A percentile compares a stretch with the other conserved stretches of the same genome.
Evolutionary conservation across 192 early-diverging fungal genomes (phyloP).

Genomic region (Backusella liffmaniae): DNA sequence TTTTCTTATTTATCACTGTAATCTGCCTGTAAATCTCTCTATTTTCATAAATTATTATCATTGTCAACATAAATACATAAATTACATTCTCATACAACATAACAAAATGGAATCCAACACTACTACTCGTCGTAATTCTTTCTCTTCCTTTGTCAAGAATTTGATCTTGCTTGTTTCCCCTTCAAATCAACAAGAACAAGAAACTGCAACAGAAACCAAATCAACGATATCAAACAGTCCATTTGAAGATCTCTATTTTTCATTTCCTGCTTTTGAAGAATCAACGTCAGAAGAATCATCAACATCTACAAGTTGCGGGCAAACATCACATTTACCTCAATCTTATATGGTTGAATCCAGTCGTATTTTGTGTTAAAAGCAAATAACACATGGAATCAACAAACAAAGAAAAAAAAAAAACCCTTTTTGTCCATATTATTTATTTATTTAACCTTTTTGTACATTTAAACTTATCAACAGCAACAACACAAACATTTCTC

Average conservation of each 20-base stretch:
- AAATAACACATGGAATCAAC: conserved; percentile 4
- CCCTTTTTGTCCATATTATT: conserved; percentile 6
- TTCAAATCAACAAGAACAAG: conserved; percentile 1
- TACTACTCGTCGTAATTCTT: conserved; percentile 12
- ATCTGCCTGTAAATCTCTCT: not conserved
- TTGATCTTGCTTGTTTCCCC: conserved; percentile 18
- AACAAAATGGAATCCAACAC: conserved; percentile 2
- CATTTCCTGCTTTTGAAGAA: conserved; percentile 15
- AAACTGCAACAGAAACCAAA: not conserved
- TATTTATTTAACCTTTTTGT: conserved; percentile 5
- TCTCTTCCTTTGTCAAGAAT: conserved; percentile 21
- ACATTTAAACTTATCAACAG: not conserved
- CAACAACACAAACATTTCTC: not conserved
- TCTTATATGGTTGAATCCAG: conserved; percentile 5
- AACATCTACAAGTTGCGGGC: not conserved
- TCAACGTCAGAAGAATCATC: not conserved
- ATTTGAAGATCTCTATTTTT: conserved; percentile 16
- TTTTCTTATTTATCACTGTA: not conserved
- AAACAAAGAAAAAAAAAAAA: not conserved
- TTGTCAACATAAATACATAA: not conserved
- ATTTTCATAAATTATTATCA: not conserved
- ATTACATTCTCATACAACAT: not conserved
- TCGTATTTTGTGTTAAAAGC: conserved; percentile 8
- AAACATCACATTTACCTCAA: conserved; percentile 1
- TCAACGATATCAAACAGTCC: conserved; percentile 6